Evolutionary conservation across 345 rosid genomes (phyloP), one percentile per base, ranked within the genome.

Genomic region (Citrus mangshanensis): DNA sequence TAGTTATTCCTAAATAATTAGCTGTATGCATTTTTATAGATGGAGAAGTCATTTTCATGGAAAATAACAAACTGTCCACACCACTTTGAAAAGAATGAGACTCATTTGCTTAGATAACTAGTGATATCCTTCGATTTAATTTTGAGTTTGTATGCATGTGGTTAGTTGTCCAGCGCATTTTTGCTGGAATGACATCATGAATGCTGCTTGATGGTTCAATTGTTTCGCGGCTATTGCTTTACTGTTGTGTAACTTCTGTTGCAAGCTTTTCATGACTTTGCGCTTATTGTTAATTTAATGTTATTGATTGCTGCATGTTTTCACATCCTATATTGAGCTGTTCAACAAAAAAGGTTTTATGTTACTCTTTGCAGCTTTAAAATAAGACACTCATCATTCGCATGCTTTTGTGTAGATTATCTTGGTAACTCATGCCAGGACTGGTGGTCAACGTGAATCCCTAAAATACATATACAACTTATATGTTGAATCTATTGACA

Each of bases 401-500:
- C 68, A 55, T 72, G 49, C 70, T 68, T 0, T 13, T 79, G 56
- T 77, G 82, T 85, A 89, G 98, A 83, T 96, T 71, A 93, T 96
- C 72, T 84, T 96, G 89, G 83, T 96, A 19, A 91, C 93, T 55
- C 93, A 94, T 89, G 97, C 97, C 42, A 85, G 88, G 84, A 91
- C 94, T 1, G 94, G 95, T 81, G 99, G 94, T 88, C 89, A 90
- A 68, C 87, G 90, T 7, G 97, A 94, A 76, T 77, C 95, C 38
- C 68, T 94, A 8, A 96, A 89, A 89, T 89, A 88, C 83, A 94
- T 96, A 49, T 94, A 91, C 87, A 92, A 91, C 89, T 83, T 94
- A 76, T 94, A 94, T 76, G 97, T 93, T 66, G 97, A 94, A 49
- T 89, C 91, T 59, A 97, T 93, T 72, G 91, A 87, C 27, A 92